Evolutionary conservation across 345 rosid genomes (phyloP).

Genomic region (Boechera retrofracta): DNA sequence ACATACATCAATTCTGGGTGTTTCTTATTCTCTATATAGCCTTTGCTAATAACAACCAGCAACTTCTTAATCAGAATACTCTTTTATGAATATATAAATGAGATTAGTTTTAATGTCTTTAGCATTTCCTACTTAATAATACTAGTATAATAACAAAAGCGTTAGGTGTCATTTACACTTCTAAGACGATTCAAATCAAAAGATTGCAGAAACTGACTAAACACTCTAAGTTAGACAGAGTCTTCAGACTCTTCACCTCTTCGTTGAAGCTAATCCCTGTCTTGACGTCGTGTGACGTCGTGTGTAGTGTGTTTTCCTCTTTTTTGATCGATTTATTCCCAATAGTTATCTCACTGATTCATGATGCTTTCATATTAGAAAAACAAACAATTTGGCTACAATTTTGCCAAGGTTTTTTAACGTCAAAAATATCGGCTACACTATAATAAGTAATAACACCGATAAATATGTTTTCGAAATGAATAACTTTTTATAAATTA

Average conservation of each 20-base stretch:
- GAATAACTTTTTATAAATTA: neutral
- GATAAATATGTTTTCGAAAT: neutral
- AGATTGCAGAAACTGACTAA: too few relatives aligned
- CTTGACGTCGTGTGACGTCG: neutral
- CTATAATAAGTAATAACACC: neutral
- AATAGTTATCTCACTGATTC: neutral
- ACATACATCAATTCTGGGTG: neutral
- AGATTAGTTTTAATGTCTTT: conserved; percentile 14
- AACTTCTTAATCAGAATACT: neutral
- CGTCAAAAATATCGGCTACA: conserved; percentile 31
- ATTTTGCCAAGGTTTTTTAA: neutral
- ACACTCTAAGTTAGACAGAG: neutral
- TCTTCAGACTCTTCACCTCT: neutral
- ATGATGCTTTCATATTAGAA: neutral
- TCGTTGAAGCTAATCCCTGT: neutral
- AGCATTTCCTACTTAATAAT: conserved; percentile 8
- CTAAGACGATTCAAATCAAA: conserved; percentile 26
- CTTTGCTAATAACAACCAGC: conserved; percentile 9
- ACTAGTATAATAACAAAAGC: conserved; percentile 25
- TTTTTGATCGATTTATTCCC: conserved; percentile 1
- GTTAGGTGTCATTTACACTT: conserved; percentile 27
- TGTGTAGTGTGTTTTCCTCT: neutral
- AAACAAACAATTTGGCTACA: conserved; percentile 3
- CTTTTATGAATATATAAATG: neutral
- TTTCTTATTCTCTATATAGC: neutral